Percentiles rank a stretch among this genome's conserved stretches.
Evolutionary conservation across 176 grass and related monocot genomes (phyloP).

Genomic region (Puccinellia tenuiflora): DNA sequence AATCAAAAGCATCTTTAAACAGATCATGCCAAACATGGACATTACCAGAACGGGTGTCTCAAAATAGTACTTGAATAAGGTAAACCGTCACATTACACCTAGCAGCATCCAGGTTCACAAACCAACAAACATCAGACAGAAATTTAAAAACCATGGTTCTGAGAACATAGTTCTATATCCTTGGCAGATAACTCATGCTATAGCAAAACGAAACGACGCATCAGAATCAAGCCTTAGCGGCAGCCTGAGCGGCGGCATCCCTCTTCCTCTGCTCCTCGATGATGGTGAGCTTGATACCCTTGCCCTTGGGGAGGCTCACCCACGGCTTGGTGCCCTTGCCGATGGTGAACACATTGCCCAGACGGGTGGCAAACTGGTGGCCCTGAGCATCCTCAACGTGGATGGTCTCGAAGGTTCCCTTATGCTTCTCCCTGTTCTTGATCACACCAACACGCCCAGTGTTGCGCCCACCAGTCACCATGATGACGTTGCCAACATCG

Average conservation of each 20-base stretch:
- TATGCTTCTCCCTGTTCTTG: constrained; percentile 73
- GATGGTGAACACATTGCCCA: constrained; percentile 58
- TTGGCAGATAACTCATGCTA: constrained; percentile 8
- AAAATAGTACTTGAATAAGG: constrained; percentile 1
- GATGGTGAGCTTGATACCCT: constrained; percentile 62
- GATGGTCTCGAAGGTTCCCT: constrained; percentile 68
- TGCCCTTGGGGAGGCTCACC: constrained; percentile 62
- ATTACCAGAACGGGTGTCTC: too few relatives aligned
- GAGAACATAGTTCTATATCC: constrained; percentile 22
- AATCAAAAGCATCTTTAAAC: background rate
- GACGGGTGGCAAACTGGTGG: constrained; percentile 52
- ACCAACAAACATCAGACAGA: constrained; percentile 14
- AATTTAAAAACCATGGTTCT: constrained; percentile 13
- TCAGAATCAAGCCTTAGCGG: constrained; percentile 26
- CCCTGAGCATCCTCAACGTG: constrained; percentile 60
- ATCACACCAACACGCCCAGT: constrained; percentile 62
- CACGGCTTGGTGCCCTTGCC: constrained; percentile 63
- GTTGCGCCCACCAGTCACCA: constrained; percentile 64
- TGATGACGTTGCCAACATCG: constrained; percentile 54
- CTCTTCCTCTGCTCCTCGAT: constrained; percentile 62
- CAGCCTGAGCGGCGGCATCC: constrained; percentile 18
- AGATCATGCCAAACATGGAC: background rate
- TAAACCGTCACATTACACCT: constrained; percentile 19
- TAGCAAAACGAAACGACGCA: constrained; percentile 16
- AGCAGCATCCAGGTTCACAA: constrained; percentile 4